Conservation (phyloP, 2,329 filamentous ascomycete species). For the Cladosporium sp. region DNA sequence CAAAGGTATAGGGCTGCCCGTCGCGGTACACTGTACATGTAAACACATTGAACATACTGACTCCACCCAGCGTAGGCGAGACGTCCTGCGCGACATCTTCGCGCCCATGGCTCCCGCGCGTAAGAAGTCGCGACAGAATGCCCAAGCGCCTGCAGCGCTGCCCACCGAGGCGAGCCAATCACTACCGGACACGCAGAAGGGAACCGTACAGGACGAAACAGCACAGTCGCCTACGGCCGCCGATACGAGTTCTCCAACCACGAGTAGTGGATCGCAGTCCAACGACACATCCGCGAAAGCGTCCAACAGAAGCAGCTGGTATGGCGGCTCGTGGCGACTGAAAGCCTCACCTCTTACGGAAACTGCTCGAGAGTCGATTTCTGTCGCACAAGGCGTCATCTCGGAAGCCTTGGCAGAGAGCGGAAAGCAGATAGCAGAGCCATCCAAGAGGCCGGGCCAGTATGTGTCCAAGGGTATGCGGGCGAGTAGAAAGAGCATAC, state of each 20-base stretch:
- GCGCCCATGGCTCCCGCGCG: slow-evolving; percentile 10
- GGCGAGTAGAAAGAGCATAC: slow-evolving; percentile 43
- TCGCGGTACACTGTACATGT: background rate
- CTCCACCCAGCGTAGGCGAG: background rate
- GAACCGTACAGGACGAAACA: background rate
- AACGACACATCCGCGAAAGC: background rate
- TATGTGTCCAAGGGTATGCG: slow-evolving; percentile 39
- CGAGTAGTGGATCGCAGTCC: background rate
- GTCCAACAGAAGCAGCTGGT: slow-evolving; percentile 35
- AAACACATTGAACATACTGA: background rate
- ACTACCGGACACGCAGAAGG: slow-evolving; percentile 10
- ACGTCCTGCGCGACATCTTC: slow-evolving; percentile 3
- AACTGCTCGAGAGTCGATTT: slow-evolving; percentile 44
- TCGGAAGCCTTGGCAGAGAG: slow-evolving; percentile 35
- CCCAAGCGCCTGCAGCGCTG: background rate
- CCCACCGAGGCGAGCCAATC: slow-evolving; percentile 2
- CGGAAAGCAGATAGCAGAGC: slow-evolving; percentile 20
- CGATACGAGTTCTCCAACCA: background rate
- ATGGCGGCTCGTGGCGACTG: slow-evolving; percentile 42
- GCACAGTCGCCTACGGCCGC: background rate
- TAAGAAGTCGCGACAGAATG: slow-evolving; percentile 13
- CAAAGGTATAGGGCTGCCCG: background rate
- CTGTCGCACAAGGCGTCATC: slow-evolving; percentile 40
- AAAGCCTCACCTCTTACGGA: slow-evolving; percentile 46
- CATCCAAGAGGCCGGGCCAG: slow-evolving; percentile 17